Base-by-base conservation (phyloP, 148 eudicot genomes). In the Camellia sinensis region DNA sequence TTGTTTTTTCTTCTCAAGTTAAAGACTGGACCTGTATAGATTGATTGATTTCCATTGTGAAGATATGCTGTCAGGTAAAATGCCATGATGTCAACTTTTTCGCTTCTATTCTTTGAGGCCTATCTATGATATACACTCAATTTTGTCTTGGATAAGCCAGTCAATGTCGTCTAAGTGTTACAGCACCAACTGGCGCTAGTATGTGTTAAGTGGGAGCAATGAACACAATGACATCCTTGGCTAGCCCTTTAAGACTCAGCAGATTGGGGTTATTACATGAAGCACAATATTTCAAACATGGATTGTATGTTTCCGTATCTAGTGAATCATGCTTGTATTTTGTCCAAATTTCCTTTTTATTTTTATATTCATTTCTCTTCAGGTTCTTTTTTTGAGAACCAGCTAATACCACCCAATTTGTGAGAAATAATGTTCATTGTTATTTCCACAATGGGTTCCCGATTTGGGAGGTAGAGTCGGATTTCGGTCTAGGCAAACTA, bases 1-100 rank as follows among this genome's bases (percentile, higher is more conserved):
- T 68, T 94, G 98, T 80, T 90, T 89, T 85, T 94, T 94, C 86
- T 91, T 94, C 78, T 84, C 98, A 81, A 90, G 88, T 80, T 89
- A 86, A 71, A 88, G 98, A 83, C 52, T 86, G 48, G 92, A 92
- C 79, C 89, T 94, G 75, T 94, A 94, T 77, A 89, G 88, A 87
- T 90, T 90, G 83, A 91, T 94, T 84, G 98, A 94, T 83, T 83
- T 88, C 53, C 94, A 97, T 18, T 94, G 98, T 77, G 98, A 94
- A 89, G 94, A 91, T 80, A 94, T 94, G 98, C 83, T 94, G 83
- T 88, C 90, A 87, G 97, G 97, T 93, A 74, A 79, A n/a, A 67
- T 53, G 53, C 22, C 62, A 81, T 70, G 80, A 65, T 59, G n/a
- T 81, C 74, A 48, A 74, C 41, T 50, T 74, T 74, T 43, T 66